Evolutionary conservation across 2,329 filamentous ascomycete species (phyloP).

Genomic region (Alternaria gaisen): DNA sequence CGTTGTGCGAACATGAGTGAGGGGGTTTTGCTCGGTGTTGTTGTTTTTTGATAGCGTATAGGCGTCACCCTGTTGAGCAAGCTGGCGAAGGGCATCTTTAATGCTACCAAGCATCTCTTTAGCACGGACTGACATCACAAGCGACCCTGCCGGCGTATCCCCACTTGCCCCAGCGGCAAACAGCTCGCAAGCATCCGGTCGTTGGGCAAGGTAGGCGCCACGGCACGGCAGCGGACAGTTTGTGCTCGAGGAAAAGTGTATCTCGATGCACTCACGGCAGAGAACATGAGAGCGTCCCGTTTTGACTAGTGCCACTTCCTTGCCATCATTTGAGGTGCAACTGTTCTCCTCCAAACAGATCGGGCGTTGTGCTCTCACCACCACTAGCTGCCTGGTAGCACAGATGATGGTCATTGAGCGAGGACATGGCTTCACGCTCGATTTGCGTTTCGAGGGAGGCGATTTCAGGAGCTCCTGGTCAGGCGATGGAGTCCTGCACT

Average conservation of each 20-base stretch:
- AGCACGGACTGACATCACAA: slow-evolving; percentile 26
- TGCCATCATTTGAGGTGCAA: slow-evolving; percentile 9
- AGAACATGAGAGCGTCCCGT: slow-evolving; percentile 17
- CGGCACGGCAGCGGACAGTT: too few relatives aligned
- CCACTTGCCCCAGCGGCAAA: slow-evolving; percentile 21
- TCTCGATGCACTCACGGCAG: not conserved
- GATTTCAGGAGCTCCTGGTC: not conserved
- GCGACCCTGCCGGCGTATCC: not conserved
- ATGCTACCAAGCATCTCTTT: slow-evolving; percentile 27
- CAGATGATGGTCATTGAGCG: slow-evolving; percentile 18
- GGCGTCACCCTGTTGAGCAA: slow-evolving; percentile 17
- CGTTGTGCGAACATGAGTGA: slow-evolving; percentile 17
- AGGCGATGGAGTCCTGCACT: not conserved
- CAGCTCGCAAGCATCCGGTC: slow-evolving; percentile 21
- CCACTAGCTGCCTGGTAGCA: slow-evolving; percentile 11
- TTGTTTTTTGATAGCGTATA: slow-evolving; percentile 15
- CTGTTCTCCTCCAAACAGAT: slow-evolving; percentile 27
- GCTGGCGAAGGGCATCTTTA: slow-evolving; percentile 15
- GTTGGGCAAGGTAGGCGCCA: slow-evolving; percentile 4
- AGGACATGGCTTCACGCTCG: slow-evolving; percentile 13
- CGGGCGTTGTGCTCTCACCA: slow-evolving; percentile 13
- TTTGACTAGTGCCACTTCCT: slow-evolving; percentile 20
- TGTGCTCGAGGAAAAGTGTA: too few relatives aligned
- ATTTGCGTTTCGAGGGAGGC: not conserved
- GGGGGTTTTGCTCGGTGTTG: not conserved